Base-by-base conservation (phyloP, 2,329 filamentous ascomycete genomes). In the Nannizzia gypsea region DNA sequence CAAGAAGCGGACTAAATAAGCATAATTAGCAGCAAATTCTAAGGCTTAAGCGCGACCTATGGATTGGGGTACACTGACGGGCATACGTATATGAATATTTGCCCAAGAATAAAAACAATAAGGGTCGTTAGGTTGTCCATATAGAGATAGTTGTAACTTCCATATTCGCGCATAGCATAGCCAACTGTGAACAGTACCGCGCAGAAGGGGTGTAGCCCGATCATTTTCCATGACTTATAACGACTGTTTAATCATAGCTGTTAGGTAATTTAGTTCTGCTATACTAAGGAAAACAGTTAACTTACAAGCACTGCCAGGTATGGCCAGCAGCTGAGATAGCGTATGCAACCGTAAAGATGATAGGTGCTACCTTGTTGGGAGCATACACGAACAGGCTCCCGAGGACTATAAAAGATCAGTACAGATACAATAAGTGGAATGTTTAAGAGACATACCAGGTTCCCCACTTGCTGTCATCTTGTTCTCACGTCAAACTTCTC, bases 161-260 rank as follows among this genome's bases (percentile, higher is more conserved):
- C 81, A 34, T 77, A 75, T 65, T 78, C 78, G 6, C 83, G 77
- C 40, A 81, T 66, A 4, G 78, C 73, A 67, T 84, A 85, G 22
- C 83, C 83, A 1, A 71, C 73, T 0, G 78, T 75, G 68, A 84
- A 84, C 44, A 85, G 66, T 0, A 80, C 66, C 6, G 77, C 76
- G 50, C 79, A 81, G 69, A 81, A 77, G 6, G 81, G 76, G 22
- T 83, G 79, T 3, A 85, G 69, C 0, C 77, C 69, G 0, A 80
- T 83, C 13, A 83, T 72, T 57, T 76, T 77, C 78, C 80, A 85
- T 64, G 77, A 80, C 63, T 80, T 80, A 66, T 83, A n/a, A n/a
- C n/a, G n/a, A 81, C 59, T 73, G 78, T 50, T 81, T 83, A 26
- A 64, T n/a, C 56, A 40, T 17, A 26, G 3, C 20, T n/a, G 20